Base-by-base conservation (phyloP, 768 basidiomycete species). In the Pleurotus giganteus region DNA sequence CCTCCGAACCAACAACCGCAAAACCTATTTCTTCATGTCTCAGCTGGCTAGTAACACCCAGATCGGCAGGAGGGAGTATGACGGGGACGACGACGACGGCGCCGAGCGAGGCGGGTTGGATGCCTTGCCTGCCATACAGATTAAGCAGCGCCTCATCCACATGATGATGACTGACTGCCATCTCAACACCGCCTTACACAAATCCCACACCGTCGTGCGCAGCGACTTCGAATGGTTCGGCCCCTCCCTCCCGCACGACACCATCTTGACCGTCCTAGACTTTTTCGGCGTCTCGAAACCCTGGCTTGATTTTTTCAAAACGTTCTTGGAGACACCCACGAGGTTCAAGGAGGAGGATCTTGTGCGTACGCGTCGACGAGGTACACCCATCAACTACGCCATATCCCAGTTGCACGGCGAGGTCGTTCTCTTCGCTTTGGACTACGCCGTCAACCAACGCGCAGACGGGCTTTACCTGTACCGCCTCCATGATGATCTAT, bases 401-500 rank as follows among this genome's bases (percentile, higher is more conserved):
- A 63, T 79, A 29, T 73, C 74, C 52, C 68, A 64, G 1, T 61
- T 77, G 4, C 76, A 70, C 50, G 76, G 76, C 6, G 77, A 79
- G 57, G 65, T 63, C 2, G 52, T 77, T 12, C 51, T 78, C 32
- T 79, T 76, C 58, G 67, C 65, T 17, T 76, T 80, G 76, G 77
- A 80, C 60, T 75, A 74, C 54, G 75, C 76, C 6, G 74, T 78
- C 54, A 78, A 78, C 46, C 77, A 75, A 47, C 62, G 60, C 28
- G 70, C 75, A 1, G 53, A 70, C 19, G 76, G 76, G 3, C 58
- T 80, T 9, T 74, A 67, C 60, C 67, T 80, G 13, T 71, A 77
- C 47, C 66, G 75, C 47, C 72, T 77, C 62, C 74, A 78, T 59
- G 76, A 79, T 50, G 77, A 80, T 50, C 60, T 79, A 5, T 79